Percentiles rank a stretch among this genome's conserved stretches.
Evolutionary conservation across 305 asterid species (phyloP).

Genomic region (Solanum hybrid): DNA sequence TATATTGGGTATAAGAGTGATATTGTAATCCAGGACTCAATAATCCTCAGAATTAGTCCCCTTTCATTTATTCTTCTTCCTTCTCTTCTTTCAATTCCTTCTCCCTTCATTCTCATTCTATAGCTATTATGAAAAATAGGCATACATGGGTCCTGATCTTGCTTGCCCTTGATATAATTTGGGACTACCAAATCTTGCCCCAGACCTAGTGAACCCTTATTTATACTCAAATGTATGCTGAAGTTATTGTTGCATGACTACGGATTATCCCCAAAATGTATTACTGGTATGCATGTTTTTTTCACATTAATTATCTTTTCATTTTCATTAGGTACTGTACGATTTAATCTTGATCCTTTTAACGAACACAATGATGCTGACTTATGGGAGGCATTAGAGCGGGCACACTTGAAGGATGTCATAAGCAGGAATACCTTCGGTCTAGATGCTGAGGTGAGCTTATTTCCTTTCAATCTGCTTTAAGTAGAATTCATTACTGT

Average conservation of each 20-base stretch:
- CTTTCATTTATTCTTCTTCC: neutral
- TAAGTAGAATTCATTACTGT: neutral
- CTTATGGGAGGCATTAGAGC: constrained; percentile 82
- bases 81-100: neutral
- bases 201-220: neutral
- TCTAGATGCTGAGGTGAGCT: constrained; percentile 67
- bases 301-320: neutral
- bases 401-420: constrained; percentile 72
- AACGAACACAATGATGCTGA: constrained; percentile 67
- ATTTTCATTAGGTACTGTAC: constrained; percentile 46
- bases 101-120: neutral
- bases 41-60: neutral
- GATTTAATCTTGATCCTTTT: constrained; percentile 87
- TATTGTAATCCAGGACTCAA: neutral
- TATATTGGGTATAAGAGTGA: neutral
- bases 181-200: neutral
- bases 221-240: neutral
- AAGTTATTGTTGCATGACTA: neutral
- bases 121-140: neutral
- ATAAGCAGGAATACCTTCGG: constrained; percentile 54
- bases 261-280: neutral
- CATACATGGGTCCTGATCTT: neutral
- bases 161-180: neutral
- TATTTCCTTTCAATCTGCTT: neutral
- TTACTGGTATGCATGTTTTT: neutral